phyloP scores from a whole-genome alignment of 768 basidiomycete genomes.

The Lactarius hengduanensis region DNA sequence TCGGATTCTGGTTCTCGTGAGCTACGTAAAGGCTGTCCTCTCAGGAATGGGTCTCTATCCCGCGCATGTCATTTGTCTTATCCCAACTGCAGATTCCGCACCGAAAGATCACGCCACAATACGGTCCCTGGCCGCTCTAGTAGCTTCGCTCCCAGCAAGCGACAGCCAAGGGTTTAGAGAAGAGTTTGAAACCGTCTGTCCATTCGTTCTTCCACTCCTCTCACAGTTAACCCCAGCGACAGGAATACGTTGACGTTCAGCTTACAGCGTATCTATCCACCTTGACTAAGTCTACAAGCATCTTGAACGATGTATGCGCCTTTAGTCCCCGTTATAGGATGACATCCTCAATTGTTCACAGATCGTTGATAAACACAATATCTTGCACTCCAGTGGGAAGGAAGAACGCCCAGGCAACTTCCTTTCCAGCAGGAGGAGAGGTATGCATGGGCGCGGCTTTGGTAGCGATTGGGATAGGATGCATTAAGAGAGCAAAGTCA shows the following conservation, averaged over 20 bases:
- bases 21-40: conserved; percentile 78
- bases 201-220: neutral
- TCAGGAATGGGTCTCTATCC: conserved; percentile 51
- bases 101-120: conserved; percentile 75
- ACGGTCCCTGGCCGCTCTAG: conserved; percentile 79
- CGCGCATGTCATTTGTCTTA: conserved; percentile 4
- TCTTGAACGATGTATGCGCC: conserved; percentile 79
- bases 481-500: conserved; percentile 9
- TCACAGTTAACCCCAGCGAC: conserved; percentile 15
- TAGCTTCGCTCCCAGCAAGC: conserved; percentile 86
- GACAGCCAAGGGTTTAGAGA: conserved; percentile 79
- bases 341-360: conserved; percentile 32
- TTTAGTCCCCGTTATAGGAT: conserved; percentile 15
- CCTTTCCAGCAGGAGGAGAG: conserved; percentile 32
- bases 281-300: conserved; percentile 84
- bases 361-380: conserved; percentile 79
- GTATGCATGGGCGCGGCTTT: conserved; percentile 23
- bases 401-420: conserved; percentile 48
- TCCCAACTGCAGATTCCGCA: conserved; percentile 54
- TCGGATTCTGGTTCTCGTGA: conserved; percentile 80
- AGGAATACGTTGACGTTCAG: conserved; percentile 98
- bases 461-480: conserved; percentile 31
- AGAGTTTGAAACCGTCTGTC: conserved; percentile 81
- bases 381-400: conserved; percentile 54
- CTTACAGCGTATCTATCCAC: conserved; percentile 85